phyloP scores from a whole-genome alignment of 2,329 filamentous ascomycete genomes.

The Fusarium robinianum region DNA sequence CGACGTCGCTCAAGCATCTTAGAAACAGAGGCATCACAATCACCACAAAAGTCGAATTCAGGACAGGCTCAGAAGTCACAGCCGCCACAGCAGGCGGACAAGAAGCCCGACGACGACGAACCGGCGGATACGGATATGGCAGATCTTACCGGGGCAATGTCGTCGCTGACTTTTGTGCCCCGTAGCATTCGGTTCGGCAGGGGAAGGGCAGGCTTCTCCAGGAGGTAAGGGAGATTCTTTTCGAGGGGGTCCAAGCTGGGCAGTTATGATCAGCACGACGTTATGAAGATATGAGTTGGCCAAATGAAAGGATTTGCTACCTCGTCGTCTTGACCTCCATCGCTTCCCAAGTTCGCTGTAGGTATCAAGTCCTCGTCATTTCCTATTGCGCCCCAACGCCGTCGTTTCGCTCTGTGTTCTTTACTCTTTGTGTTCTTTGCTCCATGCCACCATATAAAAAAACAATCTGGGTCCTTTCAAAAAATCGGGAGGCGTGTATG shows the following conservation, averaged over 20 bases:
- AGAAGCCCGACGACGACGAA: conserved; percentile 24
- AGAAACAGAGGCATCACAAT: conserved; percentile 29
- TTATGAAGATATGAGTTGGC: conserved; percentile 37
- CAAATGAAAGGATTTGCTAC: conserved; percentile 45
- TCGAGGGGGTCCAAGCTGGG: conserved; percentile 28
- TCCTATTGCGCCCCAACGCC: conserved; percentile 34
- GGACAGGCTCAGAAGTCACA: conserved; percentile 19
- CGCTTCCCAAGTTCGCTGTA: conserved; percentile 11
- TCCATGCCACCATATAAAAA: neutral
- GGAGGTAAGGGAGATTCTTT: conserved; percentile 42
- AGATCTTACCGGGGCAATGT: conserved; percentile 69
- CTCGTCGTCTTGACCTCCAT: conserved; percentile 34
- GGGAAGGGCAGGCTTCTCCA: conserved; percentile 58
- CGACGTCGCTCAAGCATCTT: conserved; percentile 42
- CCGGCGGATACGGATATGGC: conserved; percentile 61
- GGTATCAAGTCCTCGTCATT: conserved; percentile 14
- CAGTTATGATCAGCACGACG: conserved; percentile 41
- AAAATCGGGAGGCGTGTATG: neutral
- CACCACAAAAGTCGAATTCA: conserved; percentile 11
- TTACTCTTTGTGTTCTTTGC: conserved; percentile 4
- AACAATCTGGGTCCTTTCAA: neutral
- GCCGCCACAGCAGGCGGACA: conserved; percentile 18
- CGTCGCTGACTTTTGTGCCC: conserved; percentile 72
- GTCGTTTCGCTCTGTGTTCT: conserved; percentile 15
- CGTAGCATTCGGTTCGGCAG: conserved; percentile 68